phyloP scores from a whole-genome alignment of 495 filamentous ascomycete species.

The Pseudevernia furfuracea region DNA sequence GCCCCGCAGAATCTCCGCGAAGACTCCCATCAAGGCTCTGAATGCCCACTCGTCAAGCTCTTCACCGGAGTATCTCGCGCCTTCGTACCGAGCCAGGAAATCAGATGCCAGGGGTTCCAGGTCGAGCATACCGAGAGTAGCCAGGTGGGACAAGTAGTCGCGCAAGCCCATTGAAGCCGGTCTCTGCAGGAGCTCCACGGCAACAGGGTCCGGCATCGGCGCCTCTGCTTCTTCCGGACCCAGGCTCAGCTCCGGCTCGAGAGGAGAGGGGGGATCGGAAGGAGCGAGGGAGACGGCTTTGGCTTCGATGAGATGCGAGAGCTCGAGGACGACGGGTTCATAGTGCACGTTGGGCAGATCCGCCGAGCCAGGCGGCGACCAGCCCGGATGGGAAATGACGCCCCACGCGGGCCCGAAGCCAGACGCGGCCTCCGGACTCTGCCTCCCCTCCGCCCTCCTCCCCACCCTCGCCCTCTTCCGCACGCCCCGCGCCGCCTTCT shows the following conservation, averaged over 20 bases:
- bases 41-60: slow-evolving; percentile 61
- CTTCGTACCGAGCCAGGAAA: slow-evolving; percentile 74
- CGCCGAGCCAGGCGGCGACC: slow-evolving; percentile 67
- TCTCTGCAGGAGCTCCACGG: slow-evolving; percentile 63
- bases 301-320: slow-evolving; percentile 88
- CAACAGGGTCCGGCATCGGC: slow-evolving; percentile 48
- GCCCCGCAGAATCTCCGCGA: slow-evolving; percentile 67
- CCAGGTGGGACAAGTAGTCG: slow-evolving; percentile 70
- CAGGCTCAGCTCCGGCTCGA: slow-evolving; percentile 32
- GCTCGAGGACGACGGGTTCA: slow-evolving; percentile 68
- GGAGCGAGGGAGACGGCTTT: slow-evolving; percentile 80
- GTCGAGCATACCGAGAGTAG: slow-evolving; percentile 54
- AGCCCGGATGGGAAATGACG: slow-evolving; percentile 73
- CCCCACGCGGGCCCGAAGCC: slow-evolving; percentile 54
- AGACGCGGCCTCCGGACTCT: slow-evolving; percentile 12
- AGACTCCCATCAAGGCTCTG: slow-evolving; percentile 74
- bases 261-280: slow-evolving; percentile 40
- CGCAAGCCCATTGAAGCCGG: slow-evolving; percentile 67
- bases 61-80: slow-evolving; percentile 65
- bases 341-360: slow-evolving; percentile 78
- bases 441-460: slow-evolving; percentile 1
- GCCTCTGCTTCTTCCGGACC: slow-evolving; percentile 25
- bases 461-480: slow-evolving; percentile 4
- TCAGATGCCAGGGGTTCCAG: slow-evolving; percentile 46
- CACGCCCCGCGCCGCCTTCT: slow-evolving; percentile 21